Evolutionary conservation across 163 green algal species (phyloP), one percentile per base, ranked within the genome.

Genomic region (Coccomyxa subellipsoidea): DNA sequence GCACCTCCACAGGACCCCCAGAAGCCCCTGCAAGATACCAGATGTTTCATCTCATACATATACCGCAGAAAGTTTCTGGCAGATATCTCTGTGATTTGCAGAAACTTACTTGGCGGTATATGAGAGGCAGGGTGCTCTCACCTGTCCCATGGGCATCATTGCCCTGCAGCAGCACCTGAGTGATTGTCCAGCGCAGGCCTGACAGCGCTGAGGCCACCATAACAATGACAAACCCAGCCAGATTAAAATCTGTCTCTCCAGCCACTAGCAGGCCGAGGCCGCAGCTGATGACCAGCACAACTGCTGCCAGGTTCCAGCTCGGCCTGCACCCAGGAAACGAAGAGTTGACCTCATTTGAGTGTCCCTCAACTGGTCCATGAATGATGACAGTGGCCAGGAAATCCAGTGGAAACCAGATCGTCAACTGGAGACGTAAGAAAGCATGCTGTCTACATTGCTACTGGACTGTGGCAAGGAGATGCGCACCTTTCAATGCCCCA

Each of bases 141-240:
- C n/a, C 40, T 36, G 27, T 76, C 2, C 80, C 66, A 39, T 86
- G 83, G 54, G 70, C 79, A 76, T 78, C 79, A 5, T 83, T 82
- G 76, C 90, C 92, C 81, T 95, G 92, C 76, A 95, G 90, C 53
- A 96, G 89, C 4, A 97, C 86, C 79, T 97, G 94, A 7, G 94
- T 97, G 78, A 98, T 94, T 59, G 94, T 98, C 92, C 96, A 98
- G n/a, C 95, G 86, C 78, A 98, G 86, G 23, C 95, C 95, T 0
- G 87, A 86, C 78, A 98, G 88, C 80, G 90, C 93, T 76, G 91
- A 88, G 15, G 95, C 95, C 0, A 84, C 86, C 95, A 98, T 98
- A n/a, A 98, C 95, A 38, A 98, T 85, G 10, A 91, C 78, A 85
- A 98, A 98, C 34, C 95, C 93, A 4, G 91, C 54, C 35, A 90